A percentile compares a stretch with the other conserved stretches of the same genome.
Evolutionary conservation across 2,329 filamentous ascomycete genomes (phyloP).

Genomic region (Emmonsia crescens): DNA sequence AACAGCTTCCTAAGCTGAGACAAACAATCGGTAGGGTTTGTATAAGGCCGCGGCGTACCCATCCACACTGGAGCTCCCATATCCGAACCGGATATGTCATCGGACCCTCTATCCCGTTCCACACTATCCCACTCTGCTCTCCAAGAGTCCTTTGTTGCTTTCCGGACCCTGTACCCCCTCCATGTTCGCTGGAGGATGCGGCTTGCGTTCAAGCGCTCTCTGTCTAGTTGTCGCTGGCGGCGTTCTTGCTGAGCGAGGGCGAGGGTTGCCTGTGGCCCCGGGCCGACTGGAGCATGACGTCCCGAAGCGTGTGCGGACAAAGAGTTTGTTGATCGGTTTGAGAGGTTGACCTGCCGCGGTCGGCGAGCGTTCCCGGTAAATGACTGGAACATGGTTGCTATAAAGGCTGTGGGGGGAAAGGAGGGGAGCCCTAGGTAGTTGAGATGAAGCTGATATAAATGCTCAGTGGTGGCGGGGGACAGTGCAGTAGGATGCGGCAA

Average conservation of each 20-base stretch:
- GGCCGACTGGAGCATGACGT: constrained; percentile 43
- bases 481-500: constrained; percentile 3
- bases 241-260: constrained; percentile 82
- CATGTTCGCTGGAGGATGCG: constrained; percentile 67
- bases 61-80: constrained; percentile 13
- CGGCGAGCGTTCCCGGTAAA: constrained; percentile 83
- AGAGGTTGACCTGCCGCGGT: constrained; percentile 86
- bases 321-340: constrained; percentile 70
- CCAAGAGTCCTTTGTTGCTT: constrained; percentile 45
- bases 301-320: constrained; percentile 52
- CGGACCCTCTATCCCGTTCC: constrained; percentile 33
- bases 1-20: constrained; percentile 54
- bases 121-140: constrained; percentile 53
- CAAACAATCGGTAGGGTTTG: constrained; percentile 30
- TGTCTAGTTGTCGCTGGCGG: constrained; percentile 65
- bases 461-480: constrained; percentile 5
- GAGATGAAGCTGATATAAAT: constrained; percentile 5
- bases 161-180: constrained; percentile 62
- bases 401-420: constrained; percentile 7
- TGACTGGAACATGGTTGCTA: constrained; percentile 64
- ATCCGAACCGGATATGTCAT: constrained; percentile 13
- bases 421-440: constrained; percentile 1
- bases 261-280: constrained; percentile 64
- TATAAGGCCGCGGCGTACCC: constrained; percentile 20
- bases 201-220: constrained; percentile 63